Evolutionary conservation across 345 rosid species (phyloP).

Genomic region (Draba incana): DNA sequence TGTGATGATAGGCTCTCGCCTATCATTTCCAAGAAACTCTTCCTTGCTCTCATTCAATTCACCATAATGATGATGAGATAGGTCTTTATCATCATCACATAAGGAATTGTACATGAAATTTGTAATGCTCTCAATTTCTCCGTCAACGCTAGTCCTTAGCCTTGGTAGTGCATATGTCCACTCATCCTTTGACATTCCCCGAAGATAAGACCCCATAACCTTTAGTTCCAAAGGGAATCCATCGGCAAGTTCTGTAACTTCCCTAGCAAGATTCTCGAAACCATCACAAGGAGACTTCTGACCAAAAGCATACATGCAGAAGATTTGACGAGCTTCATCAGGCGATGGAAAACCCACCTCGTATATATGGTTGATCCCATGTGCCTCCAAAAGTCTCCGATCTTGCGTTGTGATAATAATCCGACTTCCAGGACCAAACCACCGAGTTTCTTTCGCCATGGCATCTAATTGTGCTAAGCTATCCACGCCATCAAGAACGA

Average conservation of each 20-base stretch:
- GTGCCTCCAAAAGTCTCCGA: no score
- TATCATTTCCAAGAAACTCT: background rate
- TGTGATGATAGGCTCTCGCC: background rate
- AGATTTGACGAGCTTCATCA: background rate
- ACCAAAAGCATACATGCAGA: slow-evolving; percentile 8
- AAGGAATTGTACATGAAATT: slow-evolving; percentile 36
- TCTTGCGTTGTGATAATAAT: no score
- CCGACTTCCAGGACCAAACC: no score
- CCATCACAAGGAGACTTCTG: background rate
- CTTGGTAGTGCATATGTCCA: slow-evolving; percentile 31
- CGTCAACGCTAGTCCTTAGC: slow-evolving; percentile 8
- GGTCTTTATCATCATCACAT: background rate
- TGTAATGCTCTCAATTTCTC: background rate
- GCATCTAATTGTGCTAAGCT: no score
- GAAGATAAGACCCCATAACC: slow-evolving; percentile 29
- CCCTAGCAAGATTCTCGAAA: background rate
- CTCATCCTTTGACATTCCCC: background rate
- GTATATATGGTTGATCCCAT: no score
- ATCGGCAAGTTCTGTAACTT: slow-evolving; percentile 1
- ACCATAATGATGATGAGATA: slow-evolving; percentile 35
- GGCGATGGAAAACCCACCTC: background rate
- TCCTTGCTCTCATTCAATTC: background rate
- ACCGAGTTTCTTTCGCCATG: no score
- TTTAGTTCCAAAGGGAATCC: slow-evolving; percentile 38
- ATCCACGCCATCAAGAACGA: no score